Evolutionary conservation across 2,329 filamentous ascomycete genomes (phyloP).

Genomic region (Hypoxylon sp.): DNA sequence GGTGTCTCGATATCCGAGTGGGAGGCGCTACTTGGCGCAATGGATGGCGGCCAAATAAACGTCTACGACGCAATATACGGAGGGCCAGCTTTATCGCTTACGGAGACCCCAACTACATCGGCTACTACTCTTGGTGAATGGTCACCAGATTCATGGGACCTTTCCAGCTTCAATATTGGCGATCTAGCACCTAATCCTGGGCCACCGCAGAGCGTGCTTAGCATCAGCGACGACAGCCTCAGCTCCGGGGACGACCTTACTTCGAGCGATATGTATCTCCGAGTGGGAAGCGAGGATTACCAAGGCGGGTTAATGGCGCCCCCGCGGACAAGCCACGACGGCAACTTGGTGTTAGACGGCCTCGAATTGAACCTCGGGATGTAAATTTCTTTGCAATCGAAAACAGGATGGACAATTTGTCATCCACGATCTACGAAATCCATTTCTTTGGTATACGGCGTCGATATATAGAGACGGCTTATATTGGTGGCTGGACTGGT

Average conservation of each 20-base stretch:
- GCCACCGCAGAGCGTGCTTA: slow-evolving; percentile 68
- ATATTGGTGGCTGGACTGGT: slow-evolving; percentile 27
- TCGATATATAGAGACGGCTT: slow-evolving; percentile 36
- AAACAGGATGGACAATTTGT: slow-evolving; percentile 3
- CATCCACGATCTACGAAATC: slow-evolving; percentile 18
- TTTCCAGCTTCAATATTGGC: slow-evolving; percentile 65
- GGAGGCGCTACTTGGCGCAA: slow-evolving; percentile 84
- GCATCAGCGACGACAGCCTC: slow-evolving; percentile 71
- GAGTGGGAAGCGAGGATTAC: slow-evolving; percentile 59
- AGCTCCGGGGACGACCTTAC: slow-evolving; percentile 69
- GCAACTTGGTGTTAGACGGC: slow-evolving; percentile 48
- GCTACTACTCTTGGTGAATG: slow-evolving; percentile 61
- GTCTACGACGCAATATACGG: slow-evolving; percentile 89
- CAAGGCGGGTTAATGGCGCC: slow-evolving; percentile 50
- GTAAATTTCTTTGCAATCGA: slow-evolving; percentile 26
- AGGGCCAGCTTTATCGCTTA: slow-evolving; percentile 67
- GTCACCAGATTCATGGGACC: slow-evolving; percentile 72
- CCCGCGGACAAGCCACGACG: slow-evolving; percentile 47
- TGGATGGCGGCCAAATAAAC: slow-evolving; percentile 85
- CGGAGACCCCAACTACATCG: slow-evolving; percentile 62
- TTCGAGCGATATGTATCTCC: slow-evolving; percentile 63
- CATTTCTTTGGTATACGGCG: slow-evolving; percentile 31
- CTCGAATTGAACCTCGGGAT: slow-evolving; percentile 47
- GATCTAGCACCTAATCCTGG: slow-evolving; percentile 62
- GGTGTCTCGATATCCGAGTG: slow-evolving; percentile 78